Base-by-base conservation (phyloP, 352 stramenopile species). In the Peronospora tabacina region DNA sequence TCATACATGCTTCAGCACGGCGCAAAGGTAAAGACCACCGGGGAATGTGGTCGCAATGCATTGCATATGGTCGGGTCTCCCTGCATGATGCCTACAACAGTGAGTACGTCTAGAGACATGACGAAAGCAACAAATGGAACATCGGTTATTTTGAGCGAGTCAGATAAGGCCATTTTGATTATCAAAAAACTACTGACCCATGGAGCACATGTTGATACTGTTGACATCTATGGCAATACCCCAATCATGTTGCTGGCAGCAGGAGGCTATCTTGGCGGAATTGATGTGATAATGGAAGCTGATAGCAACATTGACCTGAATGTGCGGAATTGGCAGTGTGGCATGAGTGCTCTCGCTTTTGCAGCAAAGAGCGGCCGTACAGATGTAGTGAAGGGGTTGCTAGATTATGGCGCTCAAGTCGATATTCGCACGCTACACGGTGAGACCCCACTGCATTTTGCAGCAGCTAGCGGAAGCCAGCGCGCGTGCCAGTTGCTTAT, bases 1-100 rank as follows among this genome's bases (percentile, higher is more conserved):
- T 94, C 83, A 46, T 94, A 91, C 42, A 63, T 94, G 39, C 65
- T 94, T 20, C 83, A 94, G 52, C 80, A 91, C 39, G 83, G 83
- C 20, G 80, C 83, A 7, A 94, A 90, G 57, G 74, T 85, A 9
- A 85, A 79, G 26, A 71, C 69, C 10, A 62, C 88, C 5, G 82
- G 78, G 16, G 75, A 90, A 39, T 75, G 58, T 57, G 78, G 81
- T 8, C 70, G 81, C 19, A 89, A 59, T 15, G 78, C 77, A 7
- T 49, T 94, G 44, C 83, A 94, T 45, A 87, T 94, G 72, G 65
- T 90, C 28, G 83, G 83, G 2, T 56, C 58, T 28, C 83, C 80
- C 5, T 89, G 79, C 45, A 74, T 66, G 8, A 55, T 88, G 39
- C 77, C 77, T 0, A 73, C 74, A 6, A 61, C 72, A 15, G 54